Evolutionary conservation across 2,329 filamentous ascomycete genomes (phyloP), one percentile per base, ranked within the genome.

Genomic region (Ophiobolus disseminans): DNA sequence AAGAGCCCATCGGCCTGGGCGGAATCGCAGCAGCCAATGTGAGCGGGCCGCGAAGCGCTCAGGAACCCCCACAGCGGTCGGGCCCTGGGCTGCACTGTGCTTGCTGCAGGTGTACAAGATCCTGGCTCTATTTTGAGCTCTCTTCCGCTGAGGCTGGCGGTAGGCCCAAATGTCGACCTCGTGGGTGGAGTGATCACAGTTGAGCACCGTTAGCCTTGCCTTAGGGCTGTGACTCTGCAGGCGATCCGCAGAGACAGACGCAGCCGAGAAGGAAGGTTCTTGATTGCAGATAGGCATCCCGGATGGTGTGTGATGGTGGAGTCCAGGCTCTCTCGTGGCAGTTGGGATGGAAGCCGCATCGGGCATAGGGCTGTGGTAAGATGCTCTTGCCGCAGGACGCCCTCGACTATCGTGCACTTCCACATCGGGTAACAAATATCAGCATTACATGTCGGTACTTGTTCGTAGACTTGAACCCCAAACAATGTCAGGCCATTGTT

Each of bases 401-500:
- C n/a, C 26, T 6, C 20, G 41, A 37, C 23, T 11, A 55, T 55
- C 48, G 40, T 55, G 42, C 20, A 56, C 35, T 57, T 43, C 60
- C 57, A 23, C 19, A 49, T 50, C 44, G 11, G 47, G 55, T 52
- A 42, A 7, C 30, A 14, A 7, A 11, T 2, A 7, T 3, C 3
- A 32, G 30, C 30, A n/a, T 32, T 7, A 32, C 10, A 13, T 32
- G n/a, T 32, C n/a, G 21, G 21, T 19, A 23, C 37, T 16, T 35
- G 39, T 42, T 31, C 46, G 48, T 40, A 11, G 46, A 60, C n/a
- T n/a, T n/a, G n/a, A n/a, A n/a, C n/a, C n/a, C n/a, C n/a, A 65
- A 65, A 66, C 62, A 66, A 63, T 53, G 60, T 67, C 64, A 67
- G 64, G 54, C 64, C 62, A 67, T 66, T 66, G 65, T 66, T 66